These are phyloP conservation scores for Colletotrichum chlorophyti DNA, from an alignment of 2,329 filamentous ascomycete genomes.

Conservation along the genomic window DNA sequence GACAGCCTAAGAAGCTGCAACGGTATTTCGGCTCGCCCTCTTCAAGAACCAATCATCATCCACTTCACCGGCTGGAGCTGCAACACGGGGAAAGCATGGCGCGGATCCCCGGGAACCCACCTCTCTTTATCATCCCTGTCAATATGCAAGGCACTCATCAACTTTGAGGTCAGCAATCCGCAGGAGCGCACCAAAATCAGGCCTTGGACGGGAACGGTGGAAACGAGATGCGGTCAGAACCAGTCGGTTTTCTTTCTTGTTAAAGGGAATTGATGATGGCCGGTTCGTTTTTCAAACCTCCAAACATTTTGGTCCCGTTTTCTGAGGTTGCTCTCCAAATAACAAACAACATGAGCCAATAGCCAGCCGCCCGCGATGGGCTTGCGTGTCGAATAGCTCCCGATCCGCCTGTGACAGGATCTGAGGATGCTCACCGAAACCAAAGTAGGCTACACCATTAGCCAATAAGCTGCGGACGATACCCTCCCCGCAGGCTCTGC, in stretches of 20 bases:
- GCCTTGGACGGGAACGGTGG: too few species aligned
- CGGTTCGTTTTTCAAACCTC: too few species aligned
- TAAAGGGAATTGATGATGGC: background rate
- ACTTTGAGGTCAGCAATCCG: conserved; percentile 3
- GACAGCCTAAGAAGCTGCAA: too few species aligned
- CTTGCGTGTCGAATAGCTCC: conserved; percentile 4
- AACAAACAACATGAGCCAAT: too few species aligned
- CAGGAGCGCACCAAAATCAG: conserved; percentile 2
- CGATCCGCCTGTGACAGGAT: conserved; percentile 1
- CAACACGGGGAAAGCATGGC: background rate
- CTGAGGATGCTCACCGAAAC: background rate
- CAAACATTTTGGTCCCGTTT: background rate
- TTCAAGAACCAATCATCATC: background rate
- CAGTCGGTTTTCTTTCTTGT: too few species aligned
- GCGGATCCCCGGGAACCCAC: conserved; percentile 12
- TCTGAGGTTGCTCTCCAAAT: too few species aligned
- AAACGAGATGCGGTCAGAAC: too few species aligned
- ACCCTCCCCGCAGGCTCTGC: too few species aligned
- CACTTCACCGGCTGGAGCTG: background rate
- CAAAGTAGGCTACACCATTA: too few species aligned
- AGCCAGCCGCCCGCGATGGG: too few species aligned
- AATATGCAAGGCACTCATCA: conserved; percentile 17
- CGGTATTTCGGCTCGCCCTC: background rate
- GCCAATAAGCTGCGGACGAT: too few species aligned
- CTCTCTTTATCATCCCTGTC: conserved; percentile 6